Percentiles rank a stretch among this genome's conserved stretches.
Evolutionary conservation across 2,329 filamentous ascomycete genomes (phyloP).

Genomic region (Knoxdaviesia proteae): DNA sequence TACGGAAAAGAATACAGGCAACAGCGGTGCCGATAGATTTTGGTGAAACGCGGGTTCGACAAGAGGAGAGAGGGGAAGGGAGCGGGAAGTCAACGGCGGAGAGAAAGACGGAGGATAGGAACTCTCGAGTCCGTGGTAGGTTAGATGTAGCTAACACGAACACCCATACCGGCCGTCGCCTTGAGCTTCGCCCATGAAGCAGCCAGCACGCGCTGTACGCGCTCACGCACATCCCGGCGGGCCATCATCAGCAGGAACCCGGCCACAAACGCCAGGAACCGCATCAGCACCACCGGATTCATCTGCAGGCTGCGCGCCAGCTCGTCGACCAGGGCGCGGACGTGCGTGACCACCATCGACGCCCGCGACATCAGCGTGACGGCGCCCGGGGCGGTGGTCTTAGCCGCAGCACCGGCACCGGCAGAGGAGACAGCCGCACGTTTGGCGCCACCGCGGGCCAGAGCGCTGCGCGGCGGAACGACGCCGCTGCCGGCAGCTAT

Average conservation of each 20-base stretch:
- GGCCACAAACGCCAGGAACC: slow-evolving; percentile 57
- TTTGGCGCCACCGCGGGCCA: slow-evolving; percentile 10
- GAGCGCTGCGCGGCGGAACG: slow-evolving; percentile 9
- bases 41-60: background rate
- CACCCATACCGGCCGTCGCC: slow-evolving; percentile 81
- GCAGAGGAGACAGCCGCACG: slow-evolving; percentile 4
- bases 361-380: slow-evolving; percentile 25
- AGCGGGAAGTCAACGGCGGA: background rate
- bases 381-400: slow-evolving; percentile 12
- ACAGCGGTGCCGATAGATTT: background rate
- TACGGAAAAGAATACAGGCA: background rate
- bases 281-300: slow-evolving; percentile 35
- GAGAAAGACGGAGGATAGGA: no score
- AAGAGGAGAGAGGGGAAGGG: background rate
- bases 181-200: slow-evolving; percentile 63
- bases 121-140: background rate
- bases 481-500: background rate
- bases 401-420: slow-evolving; percentile 11
- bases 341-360: slow-evolving; percentile 27
- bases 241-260: slow-evolving; percentile 61
- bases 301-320: slow-evolving; percentile 27
- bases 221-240: slow-evolving; percentile 52
- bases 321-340: slow-evolving; percentile 29
- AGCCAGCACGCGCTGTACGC: slow-evolving; percentile 46
- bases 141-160: slow-evolving; percentile 92